Conservation (phyloP, 345 rosid genomes). For the Syzygium aromaticum region DNA sequence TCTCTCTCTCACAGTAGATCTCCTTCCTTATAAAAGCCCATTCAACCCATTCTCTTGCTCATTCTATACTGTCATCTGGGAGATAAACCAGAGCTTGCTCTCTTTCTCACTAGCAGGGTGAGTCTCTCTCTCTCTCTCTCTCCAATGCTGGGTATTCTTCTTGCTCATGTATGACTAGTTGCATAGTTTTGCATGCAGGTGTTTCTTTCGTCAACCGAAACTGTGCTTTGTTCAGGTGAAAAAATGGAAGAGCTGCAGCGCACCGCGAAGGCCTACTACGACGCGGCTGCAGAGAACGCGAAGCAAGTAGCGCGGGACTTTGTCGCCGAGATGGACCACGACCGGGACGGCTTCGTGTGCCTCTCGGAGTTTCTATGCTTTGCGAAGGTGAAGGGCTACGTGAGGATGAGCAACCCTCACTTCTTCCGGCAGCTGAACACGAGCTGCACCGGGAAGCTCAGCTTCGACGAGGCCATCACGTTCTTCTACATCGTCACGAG, state of each 20-base stretch:
- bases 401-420: neutral
- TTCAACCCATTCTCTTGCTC: neutral
- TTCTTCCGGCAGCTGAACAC: neutral
- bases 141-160: too few relatives aligned
- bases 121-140: too few relatives aligned
- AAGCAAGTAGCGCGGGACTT: neutral
- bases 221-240: neutral
- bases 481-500: neutral
- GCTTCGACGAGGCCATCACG: neutral
- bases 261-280: neutral
- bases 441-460: neutral
- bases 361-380: neutral
- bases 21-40: neutral
- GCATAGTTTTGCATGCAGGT: too few relatives aligned
- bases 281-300: neutral
- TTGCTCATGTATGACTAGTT: too few relatives aligned
- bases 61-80: neutral
- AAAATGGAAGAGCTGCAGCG: neutral
- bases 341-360: neutral
- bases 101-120: too few relatives aligned
- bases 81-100: neutral
- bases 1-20: neutral
- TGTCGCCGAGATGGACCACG: neutral
- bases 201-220: too few relatives aligned
- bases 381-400: neutral